Evolutionary conservation across 352 stramenopile species (phyloP).

Genomic region (Phytophthora multivora): DNA sequence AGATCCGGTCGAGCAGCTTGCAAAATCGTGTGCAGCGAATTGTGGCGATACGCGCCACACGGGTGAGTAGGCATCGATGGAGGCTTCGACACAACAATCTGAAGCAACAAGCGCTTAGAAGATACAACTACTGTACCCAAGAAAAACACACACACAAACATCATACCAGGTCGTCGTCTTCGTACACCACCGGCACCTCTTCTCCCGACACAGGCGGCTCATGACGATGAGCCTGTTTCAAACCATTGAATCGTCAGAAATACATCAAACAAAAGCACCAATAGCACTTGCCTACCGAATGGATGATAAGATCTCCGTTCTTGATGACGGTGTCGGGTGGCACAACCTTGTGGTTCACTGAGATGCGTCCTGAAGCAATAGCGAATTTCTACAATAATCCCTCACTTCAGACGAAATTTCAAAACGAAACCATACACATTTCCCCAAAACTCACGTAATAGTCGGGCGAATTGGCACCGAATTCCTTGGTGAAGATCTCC

Average conservation of each 20-base stretch:
- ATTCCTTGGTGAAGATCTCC: constrained; percentile 91
- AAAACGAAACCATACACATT: not conserved
- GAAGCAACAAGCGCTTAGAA: not conserved
- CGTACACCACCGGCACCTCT: constrained; percentile 76
- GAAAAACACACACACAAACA: not conserved
- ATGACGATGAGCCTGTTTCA: constrained; percentile 91
- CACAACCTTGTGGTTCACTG: constrained; percentile 90
- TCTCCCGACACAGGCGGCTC: constrained; percentile 93
- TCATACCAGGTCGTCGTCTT: constrained; percentile 78
- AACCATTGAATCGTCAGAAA: not conserved
- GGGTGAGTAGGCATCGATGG: constrained; percentile 95
- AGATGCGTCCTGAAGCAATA: constrained; percentile 94
- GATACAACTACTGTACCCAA: constrained; percentile 2
- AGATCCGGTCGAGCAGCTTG: constrained; percentile 74
- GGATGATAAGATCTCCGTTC: constrained; percentile 93
- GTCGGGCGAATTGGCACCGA: constrained; percentile 83
- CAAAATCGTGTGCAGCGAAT: constrained; percentile 91
- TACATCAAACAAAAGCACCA: not conserved
- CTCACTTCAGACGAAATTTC: constrained; percentile 1
- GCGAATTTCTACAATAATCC: constrained; percentile 75
- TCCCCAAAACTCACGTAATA: constrained; percentile 68
- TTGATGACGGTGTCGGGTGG: constrained; percentile 83
- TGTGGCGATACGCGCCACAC: constrained; percentile 95
- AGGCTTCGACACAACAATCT: constrained; percentile 90
- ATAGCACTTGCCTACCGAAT: constrained; percentile 89